Percentiles rank a stretch among this genome's conserved stretches.
Conservation (phyloP, 805 yeast species). For the Pichia gijzeniarum region DNA sequence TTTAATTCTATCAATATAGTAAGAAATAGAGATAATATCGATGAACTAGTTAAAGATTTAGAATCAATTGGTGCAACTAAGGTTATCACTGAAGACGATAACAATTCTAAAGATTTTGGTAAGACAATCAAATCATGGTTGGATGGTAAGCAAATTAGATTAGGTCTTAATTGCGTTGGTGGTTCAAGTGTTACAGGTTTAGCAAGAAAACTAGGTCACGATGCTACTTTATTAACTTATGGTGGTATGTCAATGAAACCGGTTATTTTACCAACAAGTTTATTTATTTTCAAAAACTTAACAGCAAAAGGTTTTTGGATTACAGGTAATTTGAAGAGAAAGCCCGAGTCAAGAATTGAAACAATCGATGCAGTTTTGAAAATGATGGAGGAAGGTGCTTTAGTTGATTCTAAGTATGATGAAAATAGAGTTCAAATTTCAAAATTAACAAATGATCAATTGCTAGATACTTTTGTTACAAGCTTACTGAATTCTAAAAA, state of each 20-base stretch:
- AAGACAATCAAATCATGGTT: constrained; percentile 51
- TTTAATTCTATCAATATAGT: constrained; percentile 81
- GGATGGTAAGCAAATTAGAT: constrained; percentile 47
- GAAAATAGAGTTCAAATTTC: constrained; percentile 31
- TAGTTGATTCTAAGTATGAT: constrained; percentile 41
- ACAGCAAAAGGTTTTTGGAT: constrained; percentile 92
- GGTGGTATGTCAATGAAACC: constrained; percentile 99
- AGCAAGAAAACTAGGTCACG: constrained; percentile 70
- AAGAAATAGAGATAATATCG: constrained; percentile 76
- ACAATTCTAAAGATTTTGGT: constrained; percentile 60
- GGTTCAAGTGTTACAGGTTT: constrained; percentile 79
- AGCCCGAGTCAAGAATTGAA: constrained; percentile 54
- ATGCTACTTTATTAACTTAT: constrained; percentile 80
- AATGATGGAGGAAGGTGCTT: constrained; percentile 51
- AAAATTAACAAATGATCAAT: constrained; percentile 34
- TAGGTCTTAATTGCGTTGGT: constrained; percentile 91
- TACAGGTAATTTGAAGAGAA: constrained; percentile 52
- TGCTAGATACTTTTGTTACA: constrained; percentile 35
- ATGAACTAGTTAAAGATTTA: constrained; percentile 49
- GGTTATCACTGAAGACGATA: constrained; percentile 86
- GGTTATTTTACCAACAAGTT: constrained; percentile 80
- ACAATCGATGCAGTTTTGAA: constrained; percentile 51
- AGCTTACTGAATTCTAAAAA: constrained; percentile 37
- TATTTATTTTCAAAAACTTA: constrained; percentile 84
- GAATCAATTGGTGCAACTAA: constrained; percentile 71